phyloP scores from a whole-genome alignment of 495 filamentous ascomycete genomes.

The Talaromyces trachyspermus region DNA sequence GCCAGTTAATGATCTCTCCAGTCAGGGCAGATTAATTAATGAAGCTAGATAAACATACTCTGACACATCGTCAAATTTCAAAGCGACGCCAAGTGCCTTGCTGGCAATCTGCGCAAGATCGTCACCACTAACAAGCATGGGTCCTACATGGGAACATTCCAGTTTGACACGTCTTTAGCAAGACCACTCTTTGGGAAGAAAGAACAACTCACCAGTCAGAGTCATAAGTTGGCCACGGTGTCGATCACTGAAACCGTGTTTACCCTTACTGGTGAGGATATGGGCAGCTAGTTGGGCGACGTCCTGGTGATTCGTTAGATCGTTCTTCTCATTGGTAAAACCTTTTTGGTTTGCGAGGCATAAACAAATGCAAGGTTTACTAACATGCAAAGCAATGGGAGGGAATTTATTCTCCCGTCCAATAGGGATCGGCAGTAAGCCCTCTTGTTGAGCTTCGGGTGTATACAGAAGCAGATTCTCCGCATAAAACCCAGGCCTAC shows the following conservation, averaged over 20 bases:
- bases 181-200: background rate
- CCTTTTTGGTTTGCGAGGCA: too few relatives aligned
- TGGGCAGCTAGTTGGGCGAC: constrained; percentile 44
- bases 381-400: constrained; percentile 41
- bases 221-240: constrained; percentile 50
- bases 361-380: constrained; percentile 8
- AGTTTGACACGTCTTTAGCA: too few relatives aligned
- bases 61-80: constrained; percentile 49
- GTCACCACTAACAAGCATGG: constrained; percentile 44
- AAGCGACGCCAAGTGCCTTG: constrained; percentile 36
- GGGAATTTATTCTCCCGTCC: constrained; percentile 46
- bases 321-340: too few relatives aligned
- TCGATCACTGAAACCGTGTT: constrained; percentile 46
- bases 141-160: constrained; percentile 21
- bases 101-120: constrained; percentile 45
- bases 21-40: background rate
- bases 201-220: constrained; percentile 33
- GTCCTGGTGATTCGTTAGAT: constrained; percentile 27
- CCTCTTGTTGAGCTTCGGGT: constrained; percentile 36
- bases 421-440: constrained; percentile 41
- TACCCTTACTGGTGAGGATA: constrained; percentile 42
- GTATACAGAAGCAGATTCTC: constrained; percentile 48
- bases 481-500: constrained; percentile 46
- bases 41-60: constrained; percentile 23
- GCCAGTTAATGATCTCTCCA: background rate